phyloP scores from a whole-genome alignment of 1,284 basidiomycete genomes.

The Cutaneotrichosporon sp. region DNA sequence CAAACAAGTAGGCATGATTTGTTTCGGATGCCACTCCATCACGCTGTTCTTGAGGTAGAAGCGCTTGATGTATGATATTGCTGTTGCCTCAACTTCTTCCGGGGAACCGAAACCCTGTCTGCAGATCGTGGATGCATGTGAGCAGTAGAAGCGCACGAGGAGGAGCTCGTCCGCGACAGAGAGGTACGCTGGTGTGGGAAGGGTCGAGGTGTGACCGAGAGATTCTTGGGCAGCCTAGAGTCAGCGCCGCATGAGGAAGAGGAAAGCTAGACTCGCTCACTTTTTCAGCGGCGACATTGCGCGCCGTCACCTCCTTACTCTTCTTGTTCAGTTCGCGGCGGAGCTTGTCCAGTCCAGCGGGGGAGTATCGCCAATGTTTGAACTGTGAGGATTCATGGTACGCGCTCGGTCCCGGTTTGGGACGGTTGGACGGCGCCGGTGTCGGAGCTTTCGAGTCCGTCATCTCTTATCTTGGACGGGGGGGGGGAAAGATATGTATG shows the following conservation, averaged over 20 bases:
- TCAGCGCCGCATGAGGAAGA: background rate
- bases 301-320: constrained; percentile 70
- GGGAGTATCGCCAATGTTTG: constrained; percentile 81
- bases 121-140: constrained; percentile 81
- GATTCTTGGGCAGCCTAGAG: constrained; percentile 18
- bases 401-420: constrained; percentile 48
- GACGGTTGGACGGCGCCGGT: background rate
- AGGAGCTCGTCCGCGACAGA: constrained; percentile 78
- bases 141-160: constrained; percentile 84
- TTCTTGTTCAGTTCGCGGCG: constrained; percentile 68
- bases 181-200: constrained; percentile 61
- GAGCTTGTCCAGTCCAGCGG: constrained; percentile 61
- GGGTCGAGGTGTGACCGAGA: constrained; percentile 5
- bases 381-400: constrained; percentile 85
- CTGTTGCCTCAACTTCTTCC: constrained; percentile 89
- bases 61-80: constrained; percentile 86
- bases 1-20: constrained; percentile 93
- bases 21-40: constrained; percentile 99
- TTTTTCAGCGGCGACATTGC: constrained; percentile 75
- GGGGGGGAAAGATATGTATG: background rate
- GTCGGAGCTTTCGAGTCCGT: background rate
- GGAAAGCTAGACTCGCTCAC: constrained; percentile 53
- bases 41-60: constrained; percentile 98
- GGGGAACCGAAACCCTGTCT: constrained; percentile 75
- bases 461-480: no score